phyloP scores from a whole-genome alignment of 306 rosid species.

The Prunus padus region DNA sequence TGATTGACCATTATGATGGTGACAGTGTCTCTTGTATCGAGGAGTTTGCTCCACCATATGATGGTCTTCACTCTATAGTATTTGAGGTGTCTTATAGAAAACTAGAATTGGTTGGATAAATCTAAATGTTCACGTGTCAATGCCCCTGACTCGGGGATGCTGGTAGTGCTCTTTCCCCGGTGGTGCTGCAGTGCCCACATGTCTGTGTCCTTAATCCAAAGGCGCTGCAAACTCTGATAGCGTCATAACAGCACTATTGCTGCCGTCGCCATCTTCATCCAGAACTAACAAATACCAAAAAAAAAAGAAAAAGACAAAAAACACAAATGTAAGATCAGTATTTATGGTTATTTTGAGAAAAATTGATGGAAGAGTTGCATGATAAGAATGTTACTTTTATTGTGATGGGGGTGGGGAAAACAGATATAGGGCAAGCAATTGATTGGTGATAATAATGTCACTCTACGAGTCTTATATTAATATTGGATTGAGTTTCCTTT shows the following conservation, averaged over 20 bases:
- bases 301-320: too few relatives aligned
- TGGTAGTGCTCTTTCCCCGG: neutral
- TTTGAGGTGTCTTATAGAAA: neutral
- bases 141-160: slow-evolving; percentile 1
- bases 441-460: neutral
- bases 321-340: neutral
- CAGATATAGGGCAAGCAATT: neutral
- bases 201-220: neutral
- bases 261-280: neutral
- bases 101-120: neutral
- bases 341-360: neutral
- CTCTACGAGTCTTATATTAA: neutral
- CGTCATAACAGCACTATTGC: neutral
- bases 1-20: neutral
- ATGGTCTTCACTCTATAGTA: neutral
- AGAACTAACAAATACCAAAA: neutral
- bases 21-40: neutral
- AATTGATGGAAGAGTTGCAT: neutral
- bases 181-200: neutral
- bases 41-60: neutral
- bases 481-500: neutral
- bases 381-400: neutral
- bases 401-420: neutral
- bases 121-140: neutral
- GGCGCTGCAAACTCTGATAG: neutral